Evolutionary conservation across 2,329 filamentous ascomycete species (phyloP).

Genomic region (Colletotrichum destructivum): DNA sequence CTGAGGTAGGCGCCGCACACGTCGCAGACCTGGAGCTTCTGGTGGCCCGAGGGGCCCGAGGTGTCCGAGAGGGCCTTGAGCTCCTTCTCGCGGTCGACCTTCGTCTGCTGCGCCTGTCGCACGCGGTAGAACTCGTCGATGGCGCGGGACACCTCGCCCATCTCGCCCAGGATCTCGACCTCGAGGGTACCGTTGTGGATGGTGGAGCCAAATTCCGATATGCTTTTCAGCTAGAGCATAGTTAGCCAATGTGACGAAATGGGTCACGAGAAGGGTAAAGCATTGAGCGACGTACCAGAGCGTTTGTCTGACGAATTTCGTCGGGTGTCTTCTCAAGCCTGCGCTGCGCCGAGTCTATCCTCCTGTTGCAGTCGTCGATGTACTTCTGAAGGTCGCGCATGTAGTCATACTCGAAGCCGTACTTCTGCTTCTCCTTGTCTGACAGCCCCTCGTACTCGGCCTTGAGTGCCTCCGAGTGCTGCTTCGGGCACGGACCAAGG

Average conservation of each 20-base stretch:
- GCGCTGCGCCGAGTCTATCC: constrained; percentile 92
- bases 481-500: constrained; percentile 88
- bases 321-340: constrained; percentile 97
- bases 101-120: constrained; percentile 83
- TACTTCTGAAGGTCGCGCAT: constrained; percentile 96
- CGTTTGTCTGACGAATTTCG: constrained; percentile 95
- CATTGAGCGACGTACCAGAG: constrained; percentile 66
- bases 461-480: constrained; percentile 91
- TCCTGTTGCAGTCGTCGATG: constrained; percentile 95
- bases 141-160: constrained; percentile 84
- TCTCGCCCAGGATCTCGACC: constrained; percentile 87
- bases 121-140: constrained; percentile 92
- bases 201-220: constrained; percentile 83
- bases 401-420: constrained; percentile 97
- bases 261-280: rapidly evolving
- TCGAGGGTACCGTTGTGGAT: constrained; percentile 89
- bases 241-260: constrained; percentile 49
- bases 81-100: constrained; percentile 88
- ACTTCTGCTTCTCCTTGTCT: constrained; percentile 79
- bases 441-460: constrained; percentile 86
- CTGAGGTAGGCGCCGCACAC: constrained; percentile 97
- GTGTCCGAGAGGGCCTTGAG: constrained; percentile 93
- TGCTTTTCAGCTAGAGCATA: constrained; percentile 77
- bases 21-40: constrained; percentile 98
- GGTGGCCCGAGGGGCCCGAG: constrained; percentile 91